Conservation (phyloP, 2,329 filamentous ascomycete genomes). For the Hymenoscyphus occultus region DNA sequence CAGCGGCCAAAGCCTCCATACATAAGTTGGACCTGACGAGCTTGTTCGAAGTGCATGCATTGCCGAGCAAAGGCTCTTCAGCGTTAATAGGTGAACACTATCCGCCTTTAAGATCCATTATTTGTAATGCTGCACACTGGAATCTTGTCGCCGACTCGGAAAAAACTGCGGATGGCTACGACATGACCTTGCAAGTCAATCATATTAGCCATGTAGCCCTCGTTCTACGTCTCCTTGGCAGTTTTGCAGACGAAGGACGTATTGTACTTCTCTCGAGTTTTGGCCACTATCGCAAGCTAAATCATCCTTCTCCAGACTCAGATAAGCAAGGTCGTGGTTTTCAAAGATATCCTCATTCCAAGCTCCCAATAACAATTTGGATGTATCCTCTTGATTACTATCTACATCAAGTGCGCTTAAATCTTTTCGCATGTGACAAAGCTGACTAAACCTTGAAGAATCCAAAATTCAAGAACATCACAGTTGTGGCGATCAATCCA, state of each 20-base stretch:
- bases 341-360: conserved; percentile 44
- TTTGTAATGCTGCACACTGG: conserved; percentile 43
- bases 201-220: conserved; percentile 41
- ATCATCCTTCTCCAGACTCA: conserved; percentile 36
- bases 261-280: conserved; percentile 31
- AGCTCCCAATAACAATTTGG: conserved; percentile 41
- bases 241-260: conserved; percentile 23
- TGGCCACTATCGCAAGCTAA: conserved; percentile 40
- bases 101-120: conserved; percentile 37
- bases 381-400: conserved; percentile 40
- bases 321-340: conserved; percentile 42
- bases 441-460: conserved; percentile 17
- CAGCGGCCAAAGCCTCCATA: conserved; percentile 32
- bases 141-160: conserved; percentile 36
- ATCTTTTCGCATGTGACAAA: not conserved
- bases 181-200: conserved; percentile 41
- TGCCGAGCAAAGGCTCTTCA: conserved; percentile 32
- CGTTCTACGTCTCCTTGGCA: conserved; percentile 39
- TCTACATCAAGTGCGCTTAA: conserved; percentile 4
- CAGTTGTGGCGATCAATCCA: conserved; percentile 33
- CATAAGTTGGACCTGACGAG: conserved; percentile 38
- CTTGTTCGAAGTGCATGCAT: conserved; percentile 38
- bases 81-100: conserved; percentile 34
- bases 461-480: conserved; percentile 30
- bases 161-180: conserved; percentile 39